phyloP scores from a whole-genome alignment of 352 stramenopile species.

The Pythium aphanidermatum region DNA sequence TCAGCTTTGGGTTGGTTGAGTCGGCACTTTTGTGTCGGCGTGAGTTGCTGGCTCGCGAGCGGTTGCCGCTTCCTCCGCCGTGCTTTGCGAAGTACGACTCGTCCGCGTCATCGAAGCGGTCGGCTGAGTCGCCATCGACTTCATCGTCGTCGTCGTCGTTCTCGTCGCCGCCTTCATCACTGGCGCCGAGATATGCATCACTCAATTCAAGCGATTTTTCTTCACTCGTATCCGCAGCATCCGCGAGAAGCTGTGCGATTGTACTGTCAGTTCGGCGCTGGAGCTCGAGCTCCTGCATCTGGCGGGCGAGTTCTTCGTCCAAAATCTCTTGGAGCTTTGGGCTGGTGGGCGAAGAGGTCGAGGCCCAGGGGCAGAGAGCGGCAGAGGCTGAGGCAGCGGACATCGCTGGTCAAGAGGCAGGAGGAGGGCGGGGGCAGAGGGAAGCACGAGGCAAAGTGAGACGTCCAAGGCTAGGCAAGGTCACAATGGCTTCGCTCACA shows the following conservation, averaged over 20 bases:
- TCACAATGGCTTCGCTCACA: too few relatives aligned
- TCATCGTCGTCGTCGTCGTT: background rate
- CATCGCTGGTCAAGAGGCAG: conserved; percentile 1
- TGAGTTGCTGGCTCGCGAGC: background rate
- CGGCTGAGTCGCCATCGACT: conserved; percentile 4
- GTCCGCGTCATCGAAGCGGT: conserved; percentile 19
- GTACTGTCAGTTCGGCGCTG: background rate
- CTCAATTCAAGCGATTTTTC: too few relatives aligned
- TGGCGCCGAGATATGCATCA: background rate
- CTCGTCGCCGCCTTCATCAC: background rate
- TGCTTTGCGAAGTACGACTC: conserved; percentile 18
- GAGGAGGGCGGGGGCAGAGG: background rate
- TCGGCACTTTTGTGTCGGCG: conserved; percentile 2
- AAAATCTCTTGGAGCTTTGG: conserved; percentile 57
- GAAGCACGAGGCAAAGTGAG: conserved; percentile 10
- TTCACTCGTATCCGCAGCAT: too few relatives aligned
- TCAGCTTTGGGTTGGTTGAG: background rate
- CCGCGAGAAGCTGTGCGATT: too few relatives aligned
- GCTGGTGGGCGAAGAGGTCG: background rate
- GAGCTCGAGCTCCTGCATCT: conserved; percentile 32
- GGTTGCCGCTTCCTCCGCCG: too few relatives aligned
- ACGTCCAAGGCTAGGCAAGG: too few relatives aligned
- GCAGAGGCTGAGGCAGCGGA: conserved; percentile 2
- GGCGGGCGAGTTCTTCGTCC: conserved; percentile 48
- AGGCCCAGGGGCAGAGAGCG: background rate